phyloP scores from a whole-genome alignment of 768 basidiomycete genomes.

The Podaxis carcinomalis region DNA sequence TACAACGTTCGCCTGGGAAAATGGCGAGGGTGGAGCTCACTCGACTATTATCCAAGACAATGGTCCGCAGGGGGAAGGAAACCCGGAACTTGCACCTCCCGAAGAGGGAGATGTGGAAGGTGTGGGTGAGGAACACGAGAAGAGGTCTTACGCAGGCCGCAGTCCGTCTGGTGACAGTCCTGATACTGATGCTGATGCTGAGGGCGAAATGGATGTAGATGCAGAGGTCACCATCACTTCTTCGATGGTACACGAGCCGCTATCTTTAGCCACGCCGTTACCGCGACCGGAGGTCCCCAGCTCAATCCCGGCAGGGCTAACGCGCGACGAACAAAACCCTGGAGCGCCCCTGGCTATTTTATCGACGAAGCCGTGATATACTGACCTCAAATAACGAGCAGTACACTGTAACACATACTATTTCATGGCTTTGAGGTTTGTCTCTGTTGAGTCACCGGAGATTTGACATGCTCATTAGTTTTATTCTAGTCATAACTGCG shows the following conservation, averaged over 20 bases:
- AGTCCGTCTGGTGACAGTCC: conserved; percentile 14
- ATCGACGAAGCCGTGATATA: background rate
- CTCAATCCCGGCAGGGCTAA: background rate
- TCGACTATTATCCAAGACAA: background rate
- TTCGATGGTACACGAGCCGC: background rate
- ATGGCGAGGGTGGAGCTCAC: background rate
- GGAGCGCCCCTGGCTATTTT: background rate
- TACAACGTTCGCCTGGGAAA: background rate
- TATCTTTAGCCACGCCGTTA: background rate
- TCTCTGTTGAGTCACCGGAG: background rate
- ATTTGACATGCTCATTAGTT: background rate
- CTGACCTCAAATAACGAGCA: background rate
- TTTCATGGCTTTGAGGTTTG: background rate
- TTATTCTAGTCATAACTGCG: background rate
- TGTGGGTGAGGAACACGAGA: conserved; percentile 10
- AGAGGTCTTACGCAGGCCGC: background rate
- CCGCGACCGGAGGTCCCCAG: background rate
- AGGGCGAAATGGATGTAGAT: conserved; percentile 31
- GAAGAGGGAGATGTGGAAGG: conserved; percentile 4
- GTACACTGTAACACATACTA: background rate
- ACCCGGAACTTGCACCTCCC: background rate
- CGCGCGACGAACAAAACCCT: background rate
- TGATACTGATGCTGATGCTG: conserved; percentile 26
- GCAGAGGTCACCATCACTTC: conserved; percentile 9
- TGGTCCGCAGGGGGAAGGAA: background rate